These are phyloP conservation scores for Udeniomyces megalosporus DNA, from an alignment of 768 basidiomycete genomes.

Conservation along the genomic window DNA sequence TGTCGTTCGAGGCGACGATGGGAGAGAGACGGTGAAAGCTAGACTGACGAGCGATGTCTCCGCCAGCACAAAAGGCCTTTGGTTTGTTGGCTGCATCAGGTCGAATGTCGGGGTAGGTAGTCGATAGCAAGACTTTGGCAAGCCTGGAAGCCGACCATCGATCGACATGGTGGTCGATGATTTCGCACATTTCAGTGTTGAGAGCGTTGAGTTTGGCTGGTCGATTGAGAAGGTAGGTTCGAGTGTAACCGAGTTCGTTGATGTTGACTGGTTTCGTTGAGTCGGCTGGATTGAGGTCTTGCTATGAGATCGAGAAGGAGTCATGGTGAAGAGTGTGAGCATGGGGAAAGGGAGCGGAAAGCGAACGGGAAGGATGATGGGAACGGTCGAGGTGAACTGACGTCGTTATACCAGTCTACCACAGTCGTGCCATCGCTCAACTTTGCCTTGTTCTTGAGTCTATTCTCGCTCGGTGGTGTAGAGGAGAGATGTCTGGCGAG, in stretches of 20 bases:
- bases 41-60: constrained; percentile 71
- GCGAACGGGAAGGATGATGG: neutral
- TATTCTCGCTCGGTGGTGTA: neutral
- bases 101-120: constrained; percentile 15
- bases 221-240: constrained; percentile 55
- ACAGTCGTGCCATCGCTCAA: neutral
- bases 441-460: no score
- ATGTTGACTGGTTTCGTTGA: neutral
- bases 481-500: neutral
- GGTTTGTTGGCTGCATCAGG: constrained; percentile 39
- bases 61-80: constrained; percentile 81
- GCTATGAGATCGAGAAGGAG: neutral
- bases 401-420: neutral
- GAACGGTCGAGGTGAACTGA: neutral
- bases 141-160: constrained; percentile 37
- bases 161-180: constrained; percentile 52
- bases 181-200: constrained; percentile 56
- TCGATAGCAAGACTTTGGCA: constrained; percentile 54
- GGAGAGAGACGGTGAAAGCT: no score
- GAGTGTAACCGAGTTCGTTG: neutral
- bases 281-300: neutral
- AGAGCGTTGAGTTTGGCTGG: constrained; percentile 67
- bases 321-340: neutral
- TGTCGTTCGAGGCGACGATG: no score
- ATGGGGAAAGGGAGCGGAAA: neutral